Evolutionary conservation across 2,329 filamentous ascomycete genomes (phyloP), one percentile per base, ranked within the genome.

Genomic region (Gremmenia infestans): DNA sequence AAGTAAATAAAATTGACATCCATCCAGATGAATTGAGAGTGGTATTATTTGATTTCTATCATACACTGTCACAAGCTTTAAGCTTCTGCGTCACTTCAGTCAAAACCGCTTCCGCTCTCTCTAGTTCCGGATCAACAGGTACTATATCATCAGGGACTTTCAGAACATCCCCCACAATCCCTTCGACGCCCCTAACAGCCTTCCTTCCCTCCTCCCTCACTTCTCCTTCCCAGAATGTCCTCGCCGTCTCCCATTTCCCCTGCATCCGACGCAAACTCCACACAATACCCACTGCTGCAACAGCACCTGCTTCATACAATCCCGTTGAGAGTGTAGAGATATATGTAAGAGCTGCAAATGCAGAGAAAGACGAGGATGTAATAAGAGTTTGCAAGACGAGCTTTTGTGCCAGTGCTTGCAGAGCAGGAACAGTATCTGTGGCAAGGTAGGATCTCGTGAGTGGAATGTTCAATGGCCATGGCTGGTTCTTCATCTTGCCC

Each of bases 381-480:
- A 85, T 87, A 0, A 70, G 42, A 0, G 89, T 88, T 66, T 91
- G 85, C 4, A 95, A 69, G 4, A 96, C 84, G 2, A 92, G 81
- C 55, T 79, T 82, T 71, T 92, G 88, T 1, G 87, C 87, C 0
- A 90, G 75, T 1, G 87, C 83, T 66, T 91, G 88, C 3, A 92
- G 75, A 1, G 85, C 82, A 2, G 87, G 86, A 2, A 91, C 79
- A 0, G 86, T 89, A 57, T 82, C 78, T n/a, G 78, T 73, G 43
- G 85, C 78, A 2, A 91, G 79, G 60, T 84, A 83, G 37, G 79
- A 75, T n/a, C 91, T 83, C 7, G 86, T 85, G 25, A 81, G 78
- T 14, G 87, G 77, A 57, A 97, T 93, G 56, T 90, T 83, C 2
- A 82, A 80, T 1, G 87, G 89, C 90, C 89, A 96, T 25, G 65